These are phyloP conservation scores for Daldinia sp. DNA, from an alignment of 2,329 filamentous ascomycete genomes.

Conservation along the genomic window DNA sequence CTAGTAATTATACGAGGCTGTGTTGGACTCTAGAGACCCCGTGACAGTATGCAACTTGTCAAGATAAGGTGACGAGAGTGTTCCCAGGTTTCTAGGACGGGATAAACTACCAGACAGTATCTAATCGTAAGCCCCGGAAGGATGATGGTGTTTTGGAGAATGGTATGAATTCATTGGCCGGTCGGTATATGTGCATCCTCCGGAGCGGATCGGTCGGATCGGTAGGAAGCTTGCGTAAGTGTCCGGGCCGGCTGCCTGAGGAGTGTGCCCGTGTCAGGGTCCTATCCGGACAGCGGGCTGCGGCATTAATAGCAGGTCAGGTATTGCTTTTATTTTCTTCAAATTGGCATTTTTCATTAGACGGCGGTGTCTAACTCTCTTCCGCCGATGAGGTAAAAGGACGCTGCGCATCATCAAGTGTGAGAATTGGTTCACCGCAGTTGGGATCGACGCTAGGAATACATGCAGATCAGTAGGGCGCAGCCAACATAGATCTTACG, in stretches of 20 bases:
- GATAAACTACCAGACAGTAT: not conserved
- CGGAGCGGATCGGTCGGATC: constrained; percentile 26
- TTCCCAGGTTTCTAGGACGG: not conserved
- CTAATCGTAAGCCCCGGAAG: constrained; percentile 2
- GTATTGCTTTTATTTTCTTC: not conserved
- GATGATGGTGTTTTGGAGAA: constrained; percentile 8
- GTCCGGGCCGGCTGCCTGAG: constrained; percentile 25
- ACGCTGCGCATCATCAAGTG: constrained; percentile 3
- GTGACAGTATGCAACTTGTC: not conserved
- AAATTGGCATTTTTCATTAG: not conserved
- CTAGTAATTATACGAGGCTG: not conserved
- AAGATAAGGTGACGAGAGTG: constrained; percentile 3
- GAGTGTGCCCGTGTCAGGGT: constrained; percentile 1
- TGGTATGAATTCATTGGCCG: constrained; percentile 8
- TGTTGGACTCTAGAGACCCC: not conserved
- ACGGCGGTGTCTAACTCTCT: not conserved
- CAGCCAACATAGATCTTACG: constrained; percentile 24
- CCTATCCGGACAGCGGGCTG: constrained; percentile 13
- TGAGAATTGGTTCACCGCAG: constrained; percentile 16
- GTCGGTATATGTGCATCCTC: constrained; percentile 15
- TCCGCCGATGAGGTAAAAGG: not conserved
- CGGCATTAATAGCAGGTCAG: constrained; percentile 6
- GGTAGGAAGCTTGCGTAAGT: constrained; percentile 34
- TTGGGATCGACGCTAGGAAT: constrained; percentile 35
- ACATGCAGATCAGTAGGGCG: constrained; percentile 24